Base-by-base conservation (phyloP, 2,329 filamentous ascomycete genomes). In the Metarhizium sp. region DNA sequence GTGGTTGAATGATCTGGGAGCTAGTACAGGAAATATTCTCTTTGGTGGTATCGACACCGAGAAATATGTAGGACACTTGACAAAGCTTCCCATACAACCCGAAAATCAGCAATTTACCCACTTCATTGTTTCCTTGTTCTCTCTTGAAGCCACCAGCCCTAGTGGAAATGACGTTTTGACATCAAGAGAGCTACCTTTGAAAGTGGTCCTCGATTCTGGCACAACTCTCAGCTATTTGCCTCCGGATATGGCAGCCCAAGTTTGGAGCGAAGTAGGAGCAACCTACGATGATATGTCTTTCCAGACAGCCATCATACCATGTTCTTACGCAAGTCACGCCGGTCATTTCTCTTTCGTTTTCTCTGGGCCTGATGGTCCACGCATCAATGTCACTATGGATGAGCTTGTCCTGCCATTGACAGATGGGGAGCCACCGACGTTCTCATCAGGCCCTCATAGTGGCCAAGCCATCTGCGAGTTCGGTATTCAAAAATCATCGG, bases 31-130 rank as follows among this genome's bases (percentile, higher is more conserved):
- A 40, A 86, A 75, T 61, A 85, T 92, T 57, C 74, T 92, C 1
- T 94, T 92, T 61, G 89, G 89, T 43, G 89, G 87, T n/a, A 82
- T 92, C 57, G 88, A 92, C 66, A 88, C 82, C 0, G 80, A 78
- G 57, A 92, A 92, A 66, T 94, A 84, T 69, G 67, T 75, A 0
- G 88, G 87, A 50, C 68, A 79, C 2, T 75, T 92, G 36, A 75
- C 77, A 49, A 80, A 77, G 6, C 74, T 91, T 32, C 75, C 85
- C 16, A 75, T 90, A 58, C 73, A 69, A 4, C 54, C 60, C 75
- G 53, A 65, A 71, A 56, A 67, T 73, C 50, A 52, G 74, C 51
- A 59, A 62, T 77, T 71, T 57, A 72, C 70, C 29, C 73, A 78
- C 7, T 81, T 82, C 57, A 63, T 69, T 4, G 76, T 82, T 5